Conservation (phyloP, 2,329 filamentous ascomycete genomes). For the Fusarium sp. region DNA sequence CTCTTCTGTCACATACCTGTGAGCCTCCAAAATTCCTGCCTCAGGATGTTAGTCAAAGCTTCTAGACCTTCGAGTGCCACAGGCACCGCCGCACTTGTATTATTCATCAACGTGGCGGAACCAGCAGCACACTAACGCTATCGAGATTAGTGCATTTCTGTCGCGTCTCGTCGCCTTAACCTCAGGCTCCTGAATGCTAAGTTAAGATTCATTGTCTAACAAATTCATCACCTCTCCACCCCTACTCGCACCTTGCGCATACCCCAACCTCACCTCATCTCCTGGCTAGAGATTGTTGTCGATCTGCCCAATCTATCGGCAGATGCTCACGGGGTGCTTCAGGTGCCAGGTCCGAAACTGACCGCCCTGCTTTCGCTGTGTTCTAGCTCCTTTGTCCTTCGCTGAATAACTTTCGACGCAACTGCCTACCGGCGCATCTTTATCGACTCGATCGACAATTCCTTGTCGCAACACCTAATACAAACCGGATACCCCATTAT, state of each 20-base stretch:
- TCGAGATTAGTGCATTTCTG: slow-evolving; percentile 2
- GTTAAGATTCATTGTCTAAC: slow-evolving; percentile 40
- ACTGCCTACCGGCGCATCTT: slow-evolving; percentile 11
- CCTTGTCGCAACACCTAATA: slow-evolving; percentile 8
- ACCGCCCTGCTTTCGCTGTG: slow-evolving; percentile 46
- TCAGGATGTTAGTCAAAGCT: neutral
- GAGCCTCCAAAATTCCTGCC: neutral
- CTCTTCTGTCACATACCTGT: no score
- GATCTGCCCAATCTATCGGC: slow-evolving; percentile 40
- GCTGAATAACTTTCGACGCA: slow-evolving; percentile 33
- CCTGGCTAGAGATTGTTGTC: slow-evolving; percentile 29
- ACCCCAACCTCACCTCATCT: slow-evolving; percentile 21
- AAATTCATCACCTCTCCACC: slow-evolving; percentile 44
- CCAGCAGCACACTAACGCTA: neutral
- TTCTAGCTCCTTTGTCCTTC: slow-evolving; percentile 36
- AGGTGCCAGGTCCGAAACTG: slow-evolving; percentile 49
- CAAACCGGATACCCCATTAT: neutral
- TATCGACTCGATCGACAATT: slow-evolving; percentile 11
- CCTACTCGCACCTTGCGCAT: slow-evolving; percentile 38
- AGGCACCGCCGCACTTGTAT: neutral
- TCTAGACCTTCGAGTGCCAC: neutral
- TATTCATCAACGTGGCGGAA: slow-evolving; percentile 31
- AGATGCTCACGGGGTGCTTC: slow-evolving; percentile 50
- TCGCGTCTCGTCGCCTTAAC: slow-evolving; percentile 43
- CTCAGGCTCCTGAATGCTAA: slow-evolving; percentile 41